Evolutionary conservation across 257 asterid genomes (phyloP), one percentile per base, ranked within the genome.

Genomic region (Gentiana dahurica): DNA sequence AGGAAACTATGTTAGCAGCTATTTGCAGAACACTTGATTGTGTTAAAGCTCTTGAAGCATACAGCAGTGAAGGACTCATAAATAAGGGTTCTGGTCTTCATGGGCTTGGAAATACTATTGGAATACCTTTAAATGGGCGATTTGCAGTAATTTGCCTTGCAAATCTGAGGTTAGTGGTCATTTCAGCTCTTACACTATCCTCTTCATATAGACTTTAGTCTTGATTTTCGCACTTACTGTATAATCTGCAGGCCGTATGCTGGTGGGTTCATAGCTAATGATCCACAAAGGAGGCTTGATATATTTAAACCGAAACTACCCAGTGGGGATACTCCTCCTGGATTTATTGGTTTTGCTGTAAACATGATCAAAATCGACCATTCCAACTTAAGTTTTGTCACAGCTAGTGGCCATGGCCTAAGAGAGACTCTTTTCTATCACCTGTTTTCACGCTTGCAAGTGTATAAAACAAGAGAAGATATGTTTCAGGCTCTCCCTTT

Each of bases 271-370:
- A 51, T 90, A 61, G 81, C 77, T 60, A 78, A 79, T 61, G 96
- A 90, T 69, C 98, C 86, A 33, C 89, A 87, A 51, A 71, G 79
- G 64, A 84, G 84, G 73, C 95, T 90, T 57, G 79, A 78, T 68
- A 71, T 90, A 53, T 62, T 64, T 41, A 87, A 75, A 67, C 98
- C 98, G 60, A 77, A 70, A 64, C 65, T 75, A 49, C 65, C 67
- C 37, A 83, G 65, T 62, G 94, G 87, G 41, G 84, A 82, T 66
- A 59, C 72, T 66, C 96, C 92, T n/a, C 63, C 74, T 41, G 98
- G 96, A 2, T 90, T 87, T 81, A 76, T 90, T 69, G 98, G 95
- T 57, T 90, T 87, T 74, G 98, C 98, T 34, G 96, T 90, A 7
- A 90, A 90, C 74, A 79, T 90, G 96, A 49, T 90, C 78, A 61